A percentile compares a stretch with the other conserved stretches of the same genome.
phyloP scores from a whole-genome alignment of 2,329 filamentous ascomycete species.

The Cordyceps cateniannulata region DNA sequence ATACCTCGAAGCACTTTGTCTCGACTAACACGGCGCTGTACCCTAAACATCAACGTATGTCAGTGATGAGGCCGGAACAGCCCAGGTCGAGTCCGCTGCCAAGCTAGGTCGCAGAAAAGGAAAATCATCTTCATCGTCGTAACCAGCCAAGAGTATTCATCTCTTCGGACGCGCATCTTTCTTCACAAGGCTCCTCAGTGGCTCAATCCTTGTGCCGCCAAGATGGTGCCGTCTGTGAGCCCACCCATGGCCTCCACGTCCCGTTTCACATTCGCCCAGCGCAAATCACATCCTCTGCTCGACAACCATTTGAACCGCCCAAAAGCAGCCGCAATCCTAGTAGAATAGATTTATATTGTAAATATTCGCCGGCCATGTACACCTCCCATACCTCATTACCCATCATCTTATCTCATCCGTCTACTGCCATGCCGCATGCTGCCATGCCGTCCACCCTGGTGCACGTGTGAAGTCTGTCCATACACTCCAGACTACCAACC shows the following conservation, averaged over 20 bases:
- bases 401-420: neutral
- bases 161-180: neutral
- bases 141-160: neutral
- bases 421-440: neutral
- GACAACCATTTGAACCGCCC: neutral
- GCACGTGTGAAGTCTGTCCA: neutral
- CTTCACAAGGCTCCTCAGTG: neutral
- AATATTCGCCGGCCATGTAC: neutral
- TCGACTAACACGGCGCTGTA: neutral
- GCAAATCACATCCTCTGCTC: neutral
- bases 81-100: neutral
- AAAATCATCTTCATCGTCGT: neutral
- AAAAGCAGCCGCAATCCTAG: neutral
- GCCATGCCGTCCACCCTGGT: neutral
- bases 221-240: neutral
- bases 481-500: neutral
- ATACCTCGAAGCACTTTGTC: no score
- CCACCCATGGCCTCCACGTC: neutral
- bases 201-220: neutral
- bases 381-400: constrained; percentile 1
- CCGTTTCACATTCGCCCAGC: constrained; percentile 1
- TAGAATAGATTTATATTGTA: neutral
- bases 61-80: neutral
- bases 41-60: no score
- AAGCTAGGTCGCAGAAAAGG: neutral